Evolutionary conservation across 2,329 filamentous ascomycete species (phyloP).

Genomic region (Xylaria sp.): DNA sequence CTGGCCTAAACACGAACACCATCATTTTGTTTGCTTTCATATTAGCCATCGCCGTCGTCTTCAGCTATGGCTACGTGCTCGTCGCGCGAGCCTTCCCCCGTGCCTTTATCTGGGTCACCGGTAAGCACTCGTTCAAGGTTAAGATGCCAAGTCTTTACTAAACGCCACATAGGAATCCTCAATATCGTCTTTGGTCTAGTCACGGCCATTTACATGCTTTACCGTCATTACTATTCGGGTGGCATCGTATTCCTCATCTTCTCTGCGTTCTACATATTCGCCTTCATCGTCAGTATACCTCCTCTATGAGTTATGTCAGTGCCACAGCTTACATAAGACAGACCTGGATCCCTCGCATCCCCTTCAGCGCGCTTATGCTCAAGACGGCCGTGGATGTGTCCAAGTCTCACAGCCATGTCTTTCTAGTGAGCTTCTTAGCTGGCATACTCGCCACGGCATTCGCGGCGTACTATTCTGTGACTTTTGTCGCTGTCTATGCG

Average conservation of each 20-base stretch:
- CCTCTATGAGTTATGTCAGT: neutral
- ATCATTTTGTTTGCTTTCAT: conserved; percentile 84
- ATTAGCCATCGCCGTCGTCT: conserved; percentile 72
- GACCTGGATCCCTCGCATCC: conserved; percentile 88
- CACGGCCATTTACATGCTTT: conserved; percentile 86
- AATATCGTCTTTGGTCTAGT: conserved; percentile 86
- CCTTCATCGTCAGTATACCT: conserved; percentile 63
- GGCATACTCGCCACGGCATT: conserved; percentile 78
- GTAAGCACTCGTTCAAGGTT: conserved; percentile 40
- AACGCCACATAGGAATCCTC: conserved; percentile 59
- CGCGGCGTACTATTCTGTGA: conserved; percentile 84
- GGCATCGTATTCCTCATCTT: conserved; percentile 90
- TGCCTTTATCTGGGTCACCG: conserved; percentile 90
- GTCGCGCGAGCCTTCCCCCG: conserved; percentile 80
- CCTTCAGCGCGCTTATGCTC: conserved; percentile 89
- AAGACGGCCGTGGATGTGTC: conserved; percentile 85
- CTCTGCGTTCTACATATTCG: conserved; percentile 77
- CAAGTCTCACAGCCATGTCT: conserved; percentile 83
- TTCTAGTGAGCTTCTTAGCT: conserved; percentile 82
- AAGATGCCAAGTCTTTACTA: neutral
- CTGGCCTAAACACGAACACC: conserved; percentile 78
- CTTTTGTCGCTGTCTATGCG: conserved; percentile 83
- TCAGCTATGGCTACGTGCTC: conserved; percentile 80
- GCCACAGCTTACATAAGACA: conserved; percentile 18
- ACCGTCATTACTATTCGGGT: conserved; percentile 75